These are phyloP conservation scores for Melampsora abietis-canadensis DNA, from an alignment of 1,284 basidiomycete genomes.

Conservation along the genomic window DNA sequence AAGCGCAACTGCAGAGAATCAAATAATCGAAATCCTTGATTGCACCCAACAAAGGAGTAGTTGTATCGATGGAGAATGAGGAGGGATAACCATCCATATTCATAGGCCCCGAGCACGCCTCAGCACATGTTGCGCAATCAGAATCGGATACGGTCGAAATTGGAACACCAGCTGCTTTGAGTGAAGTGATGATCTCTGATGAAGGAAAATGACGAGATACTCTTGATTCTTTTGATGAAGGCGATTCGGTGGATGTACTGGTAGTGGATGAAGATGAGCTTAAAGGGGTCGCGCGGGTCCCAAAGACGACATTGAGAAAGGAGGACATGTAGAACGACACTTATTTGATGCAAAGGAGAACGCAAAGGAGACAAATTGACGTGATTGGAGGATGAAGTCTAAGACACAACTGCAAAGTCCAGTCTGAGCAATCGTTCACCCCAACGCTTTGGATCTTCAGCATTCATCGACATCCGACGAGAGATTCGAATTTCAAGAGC, in stretches of 20 bases:
- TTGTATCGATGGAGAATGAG: conserved; percentile 12
- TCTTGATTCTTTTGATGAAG: neutral
- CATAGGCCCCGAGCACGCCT: conserved; percentile 2
- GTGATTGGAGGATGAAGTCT: too few relatives aligned
- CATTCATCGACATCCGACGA: too few relatives aligned
- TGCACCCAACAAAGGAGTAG: conserved; percentile 10
- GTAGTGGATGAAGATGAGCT: neutral
- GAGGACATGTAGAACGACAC: neutral
- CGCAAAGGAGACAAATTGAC: too few relatives aligned
- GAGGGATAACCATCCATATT: conserved; percentile 9
- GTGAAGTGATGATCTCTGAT: neutral
- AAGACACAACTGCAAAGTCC: too few relatives aligned
- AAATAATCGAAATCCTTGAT: conserved; percentile 10
- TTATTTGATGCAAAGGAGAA: too few relatives aligned
- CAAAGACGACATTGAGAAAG: neutral
- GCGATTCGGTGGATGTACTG: neutral
- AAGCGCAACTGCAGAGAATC: conserved; percentile 18
- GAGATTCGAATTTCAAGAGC: too few relatives aligned
- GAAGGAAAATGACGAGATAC: conserved; percentile 21
- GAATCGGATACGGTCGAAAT: neutral
- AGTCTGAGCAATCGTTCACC: too few relatives aligned
- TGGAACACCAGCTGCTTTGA: neutral
- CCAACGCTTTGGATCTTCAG: too few relatives aligned
- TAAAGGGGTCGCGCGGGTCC: neutral
- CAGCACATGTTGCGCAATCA: conserved; percentile 9